Conservation (phyloP, 2,329 filamentous ascomycete species). For the Neonectria magnoliae region DNA sequence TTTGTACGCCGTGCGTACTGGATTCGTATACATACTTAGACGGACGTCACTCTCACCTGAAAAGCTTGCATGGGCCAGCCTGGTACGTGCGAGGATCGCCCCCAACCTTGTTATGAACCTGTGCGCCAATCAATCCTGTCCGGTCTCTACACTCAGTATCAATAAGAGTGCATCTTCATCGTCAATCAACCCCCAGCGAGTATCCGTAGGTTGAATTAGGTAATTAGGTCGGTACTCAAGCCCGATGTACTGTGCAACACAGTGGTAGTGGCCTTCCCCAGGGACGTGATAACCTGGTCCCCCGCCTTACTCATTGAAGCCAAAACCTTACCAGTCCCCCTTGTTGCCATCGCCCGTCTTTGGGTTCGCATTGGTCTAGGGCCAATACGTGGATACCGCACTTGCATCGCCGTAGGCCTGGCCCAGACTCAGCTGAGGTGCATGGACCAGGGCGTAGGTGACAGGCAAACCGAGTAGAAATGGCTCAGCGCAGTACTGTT, state of each 20-base stretch:
- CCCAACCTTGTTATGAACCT: slow-evolving; percentile 6
- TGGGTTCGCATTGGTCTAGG: slow-evolving; percentile 27
- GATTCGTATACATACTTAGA: background rate
- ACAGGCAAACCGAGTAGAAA: slow-evolving; percentile 16
- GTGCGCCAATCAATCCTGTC: slow-evolving; percentile 1
- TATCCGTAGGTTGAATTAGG: background rate
- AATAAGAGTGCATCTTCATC: slow-evolving; percentile 1
- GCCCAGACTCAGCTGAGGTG: slow-evolving; percentile 43
- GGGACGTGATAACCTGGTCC: background rate
- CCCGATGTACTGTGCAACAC: background rate
- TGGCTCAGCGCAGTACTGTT: slow-evolving; percentile 25
- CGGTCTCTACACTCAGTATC: background rate
- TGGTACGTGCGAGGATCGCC: slow-evolving; percentile 2
- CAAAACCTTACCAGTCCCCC: slow-evolving; percentile 24
- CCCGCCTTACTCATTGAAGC: slow-evolving; percentile 14
- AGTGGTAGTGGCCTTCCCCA: background rate
- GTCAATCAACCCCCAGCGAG: background rate
- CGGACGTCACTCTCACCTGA: slow-evolving; percentile 1
- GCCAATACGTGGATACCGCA: slow-evolving; percentile 25
- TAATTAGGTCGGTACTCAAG: background rate
- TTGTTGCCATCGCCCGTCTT: slow-evolving; percentile 22
- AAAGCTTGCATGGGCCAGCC: slow-evolving; percentile 8
- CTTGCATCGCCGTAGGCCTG: slow-evolving; percentile 28
- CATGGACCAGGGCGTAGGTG: slow-evolving; percentile 32
- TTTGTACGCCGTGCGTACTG: background rate